Evolutionary conservation across 2,329 filamentous ascomycete species (phyloP), one percentile per base, ranked within the genome.

Genomic region (Pseudocercospora macadamiae): DNA sequence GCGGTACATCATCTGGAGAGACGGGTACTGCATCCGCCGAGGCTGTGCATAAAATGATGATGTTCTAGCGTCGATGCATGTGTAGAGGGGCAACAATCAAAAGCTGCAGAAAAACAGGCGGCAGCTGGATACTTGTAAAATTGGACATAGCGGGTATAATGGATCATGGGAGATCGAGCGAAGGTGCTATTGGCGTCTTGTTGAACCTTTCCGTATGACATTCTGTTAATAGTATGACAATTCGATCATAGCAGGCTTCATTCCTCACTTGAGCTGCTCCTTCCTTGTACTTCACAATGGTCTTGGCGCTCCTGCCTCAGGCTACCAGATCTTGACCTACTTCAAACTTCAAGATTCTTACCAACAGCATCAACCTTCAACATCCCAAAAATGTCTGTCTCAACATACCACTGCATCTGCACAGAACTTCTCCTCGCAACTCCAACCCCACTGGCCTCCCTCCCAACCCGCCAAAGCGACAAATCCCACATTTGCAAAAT

Each of bases 371-470:
- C 2, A 28, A 25, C 3, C 3, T 26, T 5, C 12, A 7, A 12
- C 23, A 25, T 47, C 18, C 6, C 44, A 16, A 25, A 19, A 7
- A 19, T 53, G 28, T 23, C 32, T 3, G 26, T 66, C 37, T 59
- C 53, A 34, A 84, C 81, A 59, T 84, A 85, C 74, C 82, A 85
- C 75, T 89, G 87, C 79, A 80, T 87, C 70, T 90, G 87, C 80
- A 84, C 79, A 45, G 82, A 86, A 66, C 82, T 89, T 62, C 76
- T 89, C 55, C 79, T 89, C 62, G 82, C 85, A 19, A 86, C 79
- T 44, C 84, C 83, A 0, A 80, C 83, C 34, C 71, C 78, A 2
- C 75, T 89, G 47, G 61, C 75, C 25, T 64, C 73, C 0, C 78
- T 88, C 9, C 84, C 85, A 1, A 79, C 75, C 6, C 83, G 87